A percentile compares a stretch with the other conserved stretches of the same genome.
Conservation (phyloP, 768 basidiomycete species). For the Phanerochaete sordida region DNA sequence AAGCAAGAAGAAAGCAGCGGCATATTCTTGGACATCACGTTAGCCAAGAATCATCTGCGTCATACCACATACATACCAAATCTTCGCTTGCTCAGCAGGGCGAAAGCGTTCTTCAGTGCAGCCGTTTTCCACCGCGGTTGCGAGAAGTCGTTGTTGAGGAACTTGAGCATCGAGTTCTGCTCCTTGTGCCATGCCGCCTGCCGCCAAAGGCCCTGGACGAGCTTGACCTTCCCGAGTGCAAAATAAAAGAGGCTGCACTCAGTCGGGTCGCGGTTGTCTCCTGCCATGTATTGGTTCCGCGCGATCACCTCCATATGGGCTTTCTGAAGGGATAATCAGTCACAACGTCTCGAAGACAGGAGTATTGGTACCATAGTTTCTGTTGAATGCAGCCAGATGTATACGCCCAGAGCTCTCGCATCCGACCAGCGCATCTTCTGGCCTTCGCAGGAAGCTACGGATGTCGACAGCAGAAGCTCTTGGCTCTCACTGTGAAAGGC, state of each 20-base stretch:
- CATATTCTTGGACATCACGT: constrained; percentile 64
- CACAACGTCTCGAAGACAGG: neutral
- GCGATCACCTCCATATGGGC: constrained; percentile 84
- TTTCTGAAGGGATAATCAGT: constrained; percentile 42
- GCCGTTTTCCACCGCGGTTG: constrained; percentile 86
- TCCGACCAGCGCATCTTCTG: constrained; percentile 90
- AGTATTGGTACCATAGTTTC: constrained; percentile 62
- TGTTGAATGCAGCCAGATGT: constrained; percentile 80
- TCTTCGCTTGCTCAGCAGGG: constrained; percentile 83
- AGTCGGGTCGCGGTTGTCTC: constrained; percentile 85
- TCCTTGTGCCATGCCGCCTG: constrained; percentile 95
- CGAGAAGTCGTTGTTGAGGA: constrained; percentile 86
- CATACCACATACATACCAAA: constrained; percentile 77
- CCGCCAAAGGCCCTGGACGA: constrained; percentile 94
- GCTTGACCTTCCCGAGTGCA: constrained; percentile 85
- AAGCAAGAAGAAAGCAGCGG: constrained; percentile 96
- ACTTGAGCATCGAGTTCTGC: constrained; percentile 85
- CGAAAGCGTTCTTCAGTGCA: constrained; percentile 95
- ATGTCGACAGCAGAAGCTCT: constrained; percentile 71
- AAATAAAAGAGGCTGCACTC: constrained; percentile 92
- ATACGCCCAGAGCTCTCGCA: constrained; percentile 80
- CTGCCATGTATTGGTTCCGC: constrained; percentile 88
- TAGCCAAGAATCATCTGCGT: constrained; percentile 23
- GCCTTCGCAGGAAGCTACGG: constrained; percentile 60
- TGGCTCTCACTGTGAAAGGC: constrained; percentile 96